These are phyloP conservation scores for Kazachstania psychrophila DNA, from an alignment of 805 yeast species.

Conservation along the genomic window DNA sequence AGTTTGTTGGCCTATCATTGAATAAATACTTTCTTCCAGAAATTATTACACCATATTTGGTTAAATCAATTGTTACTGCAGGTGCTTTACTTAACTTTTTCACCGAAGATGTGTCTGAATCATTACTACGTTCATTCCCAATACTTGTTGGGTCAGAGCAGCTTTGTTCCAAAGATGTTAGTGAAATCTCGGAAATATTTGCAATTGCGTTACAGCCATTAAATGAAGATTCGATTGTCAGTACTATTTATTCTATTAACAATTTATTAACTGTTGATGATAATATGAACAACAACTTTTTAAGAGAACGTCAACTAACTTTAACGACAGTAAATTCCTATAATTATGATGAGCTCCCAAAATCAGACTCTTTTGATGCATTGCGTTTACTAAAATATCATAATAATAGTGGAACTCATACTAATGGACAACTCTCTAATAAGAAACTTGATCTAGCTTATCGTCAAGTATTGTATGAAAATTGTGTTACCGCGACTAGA, in stretches of 20 bases:
- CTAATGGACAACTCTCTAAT: not conserved
- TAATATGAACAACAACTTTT: conserved; percentile 29
- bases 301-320: conserved; percentile 31
- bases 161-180: conserved; percentile 39
- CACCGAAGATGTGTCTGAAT: conserved; percentile 28
- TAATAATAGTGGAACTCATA: no score
- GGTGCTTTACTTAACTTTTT: conserved; percentile 44
- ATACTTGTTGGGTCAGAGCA: conserved; percentile 48
- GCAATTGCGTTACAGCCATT: conserved; percentile 58
- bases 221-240: conserved; percentile 74
- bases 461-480: conserved; percentile 37
- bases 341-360: not conserved
- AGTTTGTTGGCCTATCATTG: conserved; percentile 43
- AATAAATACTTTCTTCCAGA: conserved; percentile 36
- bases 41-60: conserved; percentile 10
- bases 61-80: conserved; percentile 40
- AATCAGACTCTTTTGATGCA: not conserved
- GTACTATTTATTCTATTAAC: conserved; percentile 74
- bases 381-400: not conserved
- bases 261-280: conserved; percentile 56
- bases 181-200: conserved; percentile 45
- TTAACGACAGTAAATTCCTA: conserved; percentile 10
- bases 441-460: not conserved
- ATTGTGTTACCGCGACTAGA: conserved; percentile 59
- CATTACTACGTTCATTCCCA: conserved; percentile 37